These are phyloP conservation scores for Craspedostauros australis DNA, from an alignment of 108 stramenopile genomes.

Conservation along the genomic window DNA sequence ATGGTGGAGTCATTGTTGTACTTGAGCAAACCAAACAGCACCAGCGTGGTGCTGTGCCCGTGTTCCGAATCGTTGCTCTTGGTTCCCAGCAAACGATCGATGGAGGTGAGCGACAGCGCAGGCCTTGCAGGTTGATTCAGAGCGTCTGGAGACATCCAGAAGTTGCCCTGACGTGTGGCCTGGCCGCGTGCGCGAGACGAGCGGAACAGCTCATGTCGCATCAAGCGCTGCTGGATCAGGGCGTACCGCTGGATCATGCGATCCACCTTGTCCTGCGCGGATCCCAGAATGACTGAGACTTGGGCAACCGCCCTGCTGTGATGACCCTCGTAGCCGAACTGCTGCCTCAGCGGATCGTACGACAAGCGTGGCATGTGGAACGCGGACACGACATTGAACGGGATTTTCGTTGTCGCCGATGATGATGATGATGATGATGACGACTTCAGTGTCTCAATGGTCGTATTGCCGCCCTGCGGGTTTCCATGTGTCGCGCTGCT, in stretches of 20 bases:
- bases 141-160: no score
- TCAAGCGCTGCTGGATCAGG: constrained; percentile 68
- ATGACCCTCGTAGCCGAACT: constrained; percentile 24
- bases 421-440: not conserved
- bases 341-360: constrained; percentile 37
- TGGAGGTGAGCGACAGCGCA: no score
- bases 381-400: constrained; percentile 23
- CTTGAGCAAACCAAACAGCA: constrained; percentile 35
- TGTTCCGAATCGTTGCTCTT: not conserved
- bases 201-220: constrained; percentile 57
- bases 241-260: constrained; percentile 73
- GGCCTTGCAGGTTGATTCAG: no score
- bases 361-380: constrained; percentile 39
- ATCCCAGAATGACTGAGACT: constrained; percentile 23
- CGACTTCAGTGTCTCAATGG: constrained; percentile 6
- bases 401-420: not conserved
- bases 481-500: no score
- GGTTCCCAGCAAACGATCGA: constrained; percentile 22
- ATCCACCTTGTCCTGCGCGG: constrained; percentile 34
- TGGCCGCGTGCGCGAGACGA: no score
- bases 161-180: no score
- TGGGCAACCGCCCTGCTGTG: not conserved
- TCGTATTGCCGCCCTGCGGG: no score
- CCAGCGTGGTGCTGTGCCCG: not conserved
- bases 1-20: constrained; percentile 29